phyloP scores from a whole-genome alignment of 2,329 filamentous ascomycete species.

The Cercospora canescens region DNA sequence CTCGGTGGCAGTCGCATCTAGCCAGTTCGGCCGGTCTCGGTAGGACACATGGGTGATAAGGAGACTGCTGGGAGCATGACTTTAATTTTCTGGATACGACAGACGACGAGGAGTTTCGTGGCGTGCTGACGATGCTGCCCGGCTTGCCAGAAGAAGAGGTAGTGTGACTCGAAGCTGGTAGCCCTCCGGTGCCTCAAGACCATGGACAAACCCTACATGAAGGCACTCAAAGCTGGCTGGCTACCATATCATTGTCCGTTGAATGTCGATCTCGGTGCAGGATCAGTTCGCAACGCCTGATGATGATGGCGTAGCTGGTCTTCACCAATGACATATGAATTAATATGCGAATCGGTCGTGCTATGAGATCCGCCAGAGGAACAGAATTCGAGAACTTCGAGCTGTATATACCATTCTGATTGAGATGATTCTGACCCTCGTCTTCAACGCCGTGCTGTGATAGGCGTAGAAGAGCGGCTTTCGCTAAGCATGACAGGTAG shows the following conservation, averaged over 20 bases:
- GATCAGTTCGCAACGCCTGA: neutral
- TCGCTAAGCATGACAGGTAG: too few species aligned
- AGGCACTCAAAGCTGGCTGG: neutral
- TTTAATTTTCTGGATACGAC: neutral
- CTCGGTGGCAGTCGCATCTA: neutral
- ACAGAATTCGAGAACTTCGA: neutral
- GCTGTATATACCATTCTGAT: too few species aligned
- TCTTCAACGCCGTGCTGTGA: too few species aligned
- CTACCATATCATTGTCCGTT: too few species aligned
- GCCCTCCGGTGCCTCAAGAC: neutral
- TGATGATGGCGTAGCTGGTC: neutral
- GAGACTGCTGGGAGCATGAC: neutral
- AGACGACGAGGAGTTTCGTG: neutral
- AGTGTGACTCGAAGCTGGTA: neutral
- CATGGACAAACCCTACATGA: neutral
- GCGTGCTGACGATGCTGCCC: neutral
- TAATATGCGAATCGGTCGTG: neutral
- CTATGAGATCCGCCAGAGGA: neutral
- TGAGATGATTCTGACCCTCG: too few species aligned
- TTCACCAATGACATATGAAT: neutral
- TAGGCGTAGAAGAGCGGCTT: too few species aligned
- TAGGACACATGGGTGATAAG: neutral
- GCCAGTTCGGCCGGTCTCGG: neutral
- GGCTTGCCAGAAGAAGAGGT: neutral
- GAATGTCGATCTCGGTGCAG: neutral